These are phyloP conservation scores for Agaricales sp. DNA, from an alignment of 1,284 basidiomycete genomes.

Conservation along the genomic window DNA sequence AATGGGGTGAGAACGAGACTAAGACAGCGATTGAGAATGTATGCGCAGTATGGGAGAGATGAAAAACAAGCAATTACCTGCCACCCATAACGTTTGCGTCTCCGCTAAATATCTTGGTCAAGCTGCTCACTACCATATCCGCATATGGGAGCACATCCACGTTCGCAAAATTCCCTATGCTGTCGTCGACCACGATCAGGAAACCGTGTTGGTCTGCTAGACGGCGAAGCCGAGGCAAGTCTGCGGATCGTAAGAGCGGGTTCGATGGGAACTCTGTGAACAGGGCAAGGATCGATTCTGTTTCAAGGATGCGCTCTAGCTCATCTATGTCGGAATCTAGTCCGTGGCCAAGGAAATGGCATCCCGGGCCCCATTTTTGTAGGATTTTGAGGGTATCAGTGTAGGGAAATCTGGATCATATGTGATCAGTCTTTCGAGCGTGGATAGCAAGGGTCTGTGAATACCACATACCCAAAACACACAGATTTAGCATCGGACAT, in stretches of 20 bases:
- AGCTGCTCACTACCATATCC: slow-evolving; percentile 89
- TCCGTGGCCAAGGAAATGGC: slow-evolving; percentile 84
- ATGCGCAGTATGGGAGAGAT: slow-evolving; percentile 4
- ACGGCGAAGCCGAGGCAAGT: slow-evolving; percentile 68
- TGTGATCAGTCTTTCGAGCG: too few relatives aligned
- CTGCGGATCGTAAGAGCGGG: slow-evolving; percentile 79
- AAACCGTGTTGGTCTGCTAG: slow-evolving; percentile 89
- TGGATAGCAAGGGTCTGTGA: too few relatives aligned
- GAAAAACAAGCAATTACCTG: slow-evolving; percentile 41
- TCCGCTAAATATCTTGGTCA: slow-evolving; percentile 95
- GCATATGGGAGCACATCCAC: slow-evolving; percentile 87
- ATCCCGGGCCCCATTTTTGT: slow-evolving; percentile 95
- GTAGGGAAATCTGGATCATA: slow-evolving; percentile 78
- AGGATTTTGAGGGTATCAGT: slow-evolving; percentile 96
- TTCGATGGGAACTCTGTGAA: slow-evolving; percentile 93
- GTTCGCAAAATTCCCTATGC: slow-evolving; percentile 93
- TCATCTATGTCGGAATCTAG: slow-evolving; percentile 67
- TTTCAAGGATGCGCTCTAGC: slow-evolving; percentile 53
- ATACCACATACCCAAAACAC: slow-evolving; percentile 80
- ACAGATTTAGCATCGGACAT: slow-evolving; percentile 68
- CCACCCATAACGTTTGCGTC: slow-evolving; percentile 98
- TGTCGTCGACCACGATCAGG: slow-evolving; percentile 89
- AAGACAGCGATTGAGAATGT: slow-evolving; percentile 4
- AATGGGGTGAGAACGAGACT: slow-evolving; percentile 84
- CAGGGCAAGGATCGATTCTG: slow-evolving; percentile 45